Percentiles rank a stretch among this genome's conserved stretches.
phyloP scores from a whole-genome alignment of 805 yeast species.

The Pichia occidentalis region DNA sequence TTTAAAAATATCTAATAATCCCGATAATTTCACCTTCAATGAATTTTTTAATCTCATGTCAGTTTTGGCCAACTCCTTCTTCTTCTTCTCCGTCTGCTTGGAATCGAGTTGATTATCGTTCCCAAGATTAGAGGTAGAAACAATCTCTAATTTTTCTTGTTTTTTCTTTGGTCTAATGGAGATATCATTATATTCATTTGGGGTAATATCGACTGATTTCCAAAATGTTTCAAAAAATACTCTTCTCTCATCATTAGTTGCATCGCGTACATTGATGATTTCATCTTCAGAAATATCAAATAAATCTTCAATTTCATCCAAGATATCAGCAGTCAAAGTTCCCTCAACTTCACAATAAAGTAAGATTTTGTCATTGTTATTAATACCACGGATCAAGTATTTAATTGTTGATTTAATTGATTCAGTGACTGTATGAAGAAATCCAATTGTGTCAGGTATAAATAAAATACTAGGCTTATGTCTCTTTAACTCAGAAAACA shows the following conservation, averaged over 20 bases:
- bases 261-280: constrained; percentile 36
- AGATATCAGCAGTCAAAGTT: constrained; percentile 16
- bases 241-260: constrained; percentile 41
- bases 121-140: constrained; percentile 3
- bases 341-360: constrained; percentile 65
- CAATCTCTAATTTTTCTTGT: constrained; percentile 33
- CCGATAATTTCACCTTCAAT: constrained; percentile 77
- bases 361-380: constrained; percentile 66
- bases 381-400: constrained; percentile 60
- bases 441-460: constrained; percentile 75
- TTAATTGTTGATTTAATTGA: constrained; percentile 67
- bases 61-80: constrained; percentile 34
- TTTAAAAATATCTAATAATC: constrained; percentile 84
- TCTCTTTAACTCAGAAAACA: constrained; percentile 79
- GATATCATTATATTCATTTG: constrained; percentile 62
- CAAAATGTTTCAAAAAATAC: constrained; percentile 51
- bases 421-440: constrained; percentile 62
- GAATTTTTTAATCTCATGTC: constrained; percentile 83
- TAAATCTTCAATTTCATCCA: constrained; percentile 41
- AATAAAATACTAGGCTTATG: constrained; percentile 83
- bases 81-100: constrained; percentile 19
- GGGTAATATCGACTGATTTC: constrained; percentile 56
- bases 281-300: constrained; percentile 55
- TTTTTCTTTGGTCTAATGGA: constrained; percentile 49
- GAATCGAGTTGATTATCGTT: no score